These are phyloP conservation scores for Aspergillus proliferans DNA, from an alignment of 2,329 filamentous ascomycete species.

Conservation along the genomic window DNA sequence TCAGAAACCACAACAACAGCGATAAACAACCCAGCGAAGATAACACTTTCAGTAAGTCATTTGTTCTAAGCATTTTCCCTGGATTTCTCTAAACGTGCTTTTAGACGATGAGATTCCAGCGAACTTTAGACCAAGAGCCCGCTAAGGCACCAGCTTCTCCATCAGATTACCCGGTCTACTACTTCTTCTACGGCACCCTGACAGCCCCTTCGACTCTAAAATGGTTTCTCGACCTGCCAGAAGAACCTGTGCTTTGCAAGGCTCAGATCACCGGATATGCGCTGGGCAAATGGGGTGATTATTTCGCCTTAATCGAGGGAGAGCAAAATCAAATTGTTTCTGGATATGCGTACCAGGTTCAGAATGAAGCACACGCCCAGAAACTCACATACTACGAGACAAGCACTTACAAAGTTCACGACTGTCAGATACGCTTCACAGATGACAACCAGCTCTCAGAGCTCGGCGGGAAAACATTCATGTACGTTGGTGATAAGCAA, in stretches of 20 bases:
- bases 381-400: not conserved
- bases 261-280: not conserved
- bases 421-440: not conserved
- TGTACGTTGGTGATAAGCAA: not conserved
- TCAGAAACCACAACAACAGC: too few species aligned
- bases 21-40: too few species aligned
- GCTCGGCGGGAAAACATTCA: not conserved
- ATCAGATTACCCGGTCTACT: not conserved
- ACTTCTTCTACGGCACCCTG: not conserved
- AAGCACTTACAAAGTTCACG: not conserved
- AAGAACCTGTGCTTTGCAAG: not conserved
- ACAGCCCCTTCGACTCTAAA: not conserved
- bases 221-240: not conserved
- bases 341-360: not conserved
- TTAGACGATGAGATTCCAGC: too few species aligned
- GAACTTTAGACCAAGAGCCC: too few species aligned
- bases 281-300: not conserved
- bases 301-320: not conserved
- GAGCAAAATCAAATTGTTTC: not conserved
- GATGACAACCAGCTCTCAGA: not conserved
- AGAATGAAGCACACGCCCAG: not conserved
- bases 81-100: too few species aligned
- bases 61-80: too few species aligned
- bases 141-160: not conserved
- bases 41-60: too few species aligned